phyloP scores from a whole-genome alignment of 495 filamentous ascomycete genomes.

The Podospora sp. region DNA sequence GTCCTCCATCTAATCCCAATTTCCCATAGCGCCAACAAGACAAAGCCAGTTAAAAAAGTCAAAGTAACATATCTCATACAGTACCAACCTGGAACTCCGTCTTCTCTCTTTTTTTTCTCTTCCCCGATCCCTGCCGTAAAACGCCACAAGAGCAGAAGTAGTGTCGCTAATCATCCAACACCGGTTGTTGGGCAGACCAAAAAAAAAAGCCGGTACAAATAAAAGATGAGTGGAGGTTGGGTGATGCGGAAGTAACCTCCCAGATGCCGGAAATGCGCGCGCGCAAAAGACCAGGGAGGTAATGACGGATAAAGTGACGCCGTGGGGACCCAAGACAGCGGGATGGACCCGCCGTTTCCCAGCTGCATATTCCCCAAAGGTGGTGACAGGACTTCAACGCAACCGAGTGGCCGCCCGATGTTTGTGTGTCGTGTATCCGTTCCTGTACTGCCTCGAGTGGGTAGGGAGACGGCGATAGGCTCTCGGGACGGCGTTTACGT shows the following conservation, averaged over 20 bases:
- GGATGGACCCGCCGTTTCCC: conserved; percentile 20
- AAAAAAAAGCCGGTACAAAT: conserved; percentile 19
- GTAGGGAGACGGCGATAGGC: neutral
- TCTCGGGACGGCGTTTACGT: neutral
- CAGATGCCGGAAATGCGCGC: neutral
- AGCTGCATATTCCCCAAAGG: conserved; percentile 8
- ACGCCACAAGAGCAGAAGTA: conserved; percentile 5
- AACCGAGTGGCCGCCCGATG: neutral
- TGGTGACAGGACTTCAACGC: neutral
- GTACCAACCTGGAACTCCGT: conserved; percentile 10
- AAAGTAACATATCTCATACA: conserved; percentile 11
- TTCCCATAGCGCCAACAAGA: neutral
- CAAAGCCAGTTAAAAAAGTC: conserved; percentile 14
- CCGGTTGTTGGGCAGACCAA: neutral
- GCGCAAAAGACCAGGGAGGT: neutral
- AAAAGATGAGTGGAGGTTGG: conserved; percentile 11
- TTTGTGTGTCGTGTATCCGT: neutral
- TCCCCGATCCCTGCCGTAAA: neutral
- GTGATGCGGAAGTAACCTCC: neutral
- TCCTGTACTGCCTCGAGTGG: neutral
- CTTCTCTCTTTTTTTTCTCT: conserved; percentile 7
- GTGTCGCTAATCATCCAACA: neutral
- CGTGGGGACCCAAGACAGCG: conserved; percentile 20
- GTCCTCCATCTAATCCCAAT: conserved; percentile 11
- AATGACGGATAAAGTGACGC: conserved; percentile 7